Evolutionary conservation across 768 basidiomycete species (phyloP).

Genomic region (Rhodotorula diobovata): DNA sequence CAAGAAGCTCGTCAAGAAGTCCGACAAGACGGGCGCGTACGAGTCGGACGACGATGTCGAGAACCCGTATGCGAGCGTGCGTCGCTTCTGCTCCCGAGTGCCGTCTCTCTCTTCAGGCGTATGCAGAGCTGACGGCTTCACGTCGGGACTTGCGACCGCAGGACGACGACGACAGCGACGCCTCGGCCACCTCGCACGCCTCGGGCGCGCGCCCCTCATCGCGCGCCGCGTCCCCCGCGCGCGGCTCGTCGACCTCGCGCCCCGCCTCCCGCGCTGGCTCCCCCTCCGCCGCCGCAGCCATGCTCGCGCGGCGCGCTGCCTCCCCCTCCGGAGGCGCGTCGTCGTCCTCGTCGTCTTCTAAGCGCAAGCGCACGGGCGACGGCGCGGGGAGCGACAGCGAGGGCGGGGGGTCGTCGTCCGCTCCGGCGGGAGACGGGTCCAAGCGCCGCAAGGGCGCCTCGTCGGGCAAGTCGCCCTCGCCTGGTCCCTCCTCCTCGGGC

Average conservation of each 20-base stretch:
- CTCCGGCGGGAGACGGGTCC: slow-evolving; percentile 9
- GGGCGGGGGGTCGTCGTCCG: slow-evolving; percentile 6
- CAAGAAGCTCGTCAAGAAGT: slow-evolving; percentile 77
- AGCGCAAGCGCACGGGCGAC: slow-evolving; percentile 59
- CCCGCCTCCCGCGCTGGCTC: slow-evolving; percentile 56
- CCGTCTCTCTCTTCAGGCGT: not conserved
- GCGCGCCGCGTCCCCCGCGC: slow-evolving; percentile 41
- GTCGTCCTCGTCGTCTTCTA: too few relatives aligned
- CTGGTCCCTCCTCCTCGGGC: not conserved
- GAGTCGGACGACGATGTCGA: slow-evolving; percentile 72
- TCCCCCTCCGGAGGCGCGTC: slow-evolving; percentile 53
- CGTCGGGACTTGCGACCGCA: too few relatives aligned
- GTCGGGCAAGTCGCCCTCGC: slow-evolving; percentile 10
- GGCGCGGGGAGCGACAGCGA: slow-evolving; percentile 47
- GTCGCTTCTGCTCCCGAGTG: slow-evolving; percentile 40
- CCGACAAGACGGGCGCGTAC: slow-evolving; percentile 73
- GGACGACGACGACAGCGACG: slow-evolving; percentile 18
- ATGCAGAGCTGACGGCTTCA: too few relatives aligned
- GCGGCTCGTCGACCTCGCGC: slow-evolving; percentile 47
- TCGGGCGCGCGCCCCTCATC: slow-evolving; percentile 9
- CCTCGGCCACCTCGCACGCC: slow-evolving; percentile 19
- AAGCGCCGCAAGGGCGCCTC: slow-evolving; percentile 25
- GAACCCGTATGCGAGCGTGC: slow-evolving; percentile 66
- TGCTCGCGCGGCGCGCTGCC: slow-evolving; percentile 77
- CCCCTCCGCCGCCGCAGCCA: slow-evolving; percentile 61